Evolutionary conservation across 148 eudicot species (phyloP), one percentile per base, ranked within the genome.

Genomic region (Rhododendron griersonianum): DNA sequence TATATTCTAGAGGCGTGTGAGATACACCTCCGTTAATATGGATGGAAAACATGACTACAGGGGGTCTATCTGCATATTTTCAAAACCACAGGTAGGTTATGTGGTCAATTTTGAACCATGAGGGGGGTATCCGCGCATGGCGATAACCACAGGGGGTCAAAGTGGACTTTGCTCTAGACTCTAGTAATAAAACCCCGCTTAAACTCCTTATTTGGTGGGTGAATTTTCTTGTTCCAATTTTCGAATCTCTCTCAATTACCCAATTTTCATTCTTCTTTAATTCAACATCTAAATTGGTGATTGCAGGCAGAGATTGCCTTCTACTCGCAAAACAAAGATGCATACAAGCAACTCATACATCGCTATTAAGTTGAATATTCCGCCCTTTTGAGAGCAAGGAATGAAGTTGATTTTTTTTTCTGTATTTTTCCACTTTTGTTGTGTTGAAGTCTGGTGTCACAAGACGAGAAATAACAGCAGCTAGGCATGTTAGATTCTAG

Each of bases 251-350:
- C 69, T 63, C 3, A 63, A 23, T 63, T 63, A 23, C 3, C 69
- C 69, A 65, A 61, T n/a, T 65, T n/a, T 65, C 30, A 65, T 65
- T 65, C 3, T 65, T 65, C 30, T 65, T 1, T n/a, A 65, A 65
- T 65, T n/a, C 10, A n/a, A 65, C 30, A n/a, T 63, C 23, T 57
- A 57, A 57, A 16, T 80, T 1, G 44, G 51, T 5, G 84, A 86
- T 80, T 90, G 91, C 92, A 93, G 96, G 96, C 94, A 63, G 96
- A 93, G 90, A 44, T 90, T 16, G 91, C 88, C 3, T 89, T 85
- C 85, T 90, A 92, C 86, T 80, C 89, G 14, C 53, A 90, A 78
- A 90, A 93, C 81, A 89, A 81, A 47, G 93, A 91, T 13, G 94
- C 93, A 45, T 92, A 93, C 92, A 92, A 89, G 88, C 85, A 92